Percentiles rank a stretch among this genome's conserved stretches.
Evolutionary conservation across 495 filamentous ascomycete genomes (phyloP).

Genomic region (Aspergillus leporis): DNA sequence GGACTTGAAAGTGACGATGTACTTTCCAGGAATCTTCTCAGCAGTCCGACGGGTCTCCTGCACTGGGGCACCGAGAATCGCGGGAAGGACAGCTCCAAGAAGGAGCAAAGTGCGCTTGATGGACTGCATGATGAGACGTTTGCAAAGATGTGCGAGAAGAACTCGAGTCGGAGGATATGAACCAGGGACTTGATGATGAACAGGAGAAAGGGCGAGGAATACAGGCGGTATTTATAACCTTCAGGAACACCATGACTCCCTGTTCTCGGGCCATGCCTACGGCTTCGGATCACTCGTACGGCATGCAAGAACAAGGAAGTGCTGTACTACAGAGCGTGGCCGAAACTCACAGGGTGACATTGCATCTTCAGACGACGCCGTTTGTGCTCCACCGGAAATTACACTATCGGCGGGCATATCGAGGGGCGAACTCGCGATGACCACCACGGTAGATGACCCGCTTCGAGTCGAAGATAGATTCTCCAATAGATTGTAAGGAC

Average conservation of each 20-base stretch:
- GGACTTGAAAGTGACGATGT: slow-evolving; percentile 31
- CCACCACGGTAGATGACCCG: background rate
- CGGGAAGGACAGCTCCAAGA: slow-evolving; percentile 28
- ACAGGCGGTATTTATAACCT: slow-evolving; percentile 15
- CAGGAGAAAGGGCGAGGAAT: slow-evolving; percentile 14
- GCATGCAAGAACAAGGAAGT: slow-evolving; percentile 15
- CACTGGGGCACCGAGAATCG: slow-evolving; percentile 22
- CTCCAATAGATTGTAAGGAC: background rate
- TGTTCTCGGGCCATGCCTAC: slow-evolving; percentile 9
- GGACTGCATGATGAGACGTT: slow-evolving; percentile 23
- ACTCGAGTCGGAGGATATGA: background rate
- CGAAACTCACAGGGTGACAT: slow-evolving; percentile 30
- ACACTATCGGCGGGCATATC: slow-evolving; percentile 13
- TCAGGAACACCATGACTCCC: slow-evolving; percentile 1
- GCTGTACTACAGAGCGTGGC: slow-evolving; percentile 5
- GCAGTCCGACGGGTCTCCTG: slow-evolving; percentile 13
- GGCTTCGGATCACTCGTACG: slow-evolving; percentile 2
- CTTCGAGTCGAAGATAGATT: background rate
- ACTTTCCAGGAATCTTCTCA: slow-evolving; percentile 28
- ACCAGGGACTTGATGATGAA: slow-evolving; percentile 11
- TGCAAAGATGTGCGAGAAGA: slow-evolving; percentile 1
- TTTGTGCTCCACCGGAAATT: slow-evolving; percentile 24
- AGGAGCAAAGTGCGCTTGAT: slow-evolving; percentile 28
- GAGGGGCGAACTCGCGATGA: background rate
- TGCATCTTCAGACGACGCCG: slow-evolving; percentile 23